Evolutionary conservation across 2,329 filamentous ascomycete genomes (phyloP).

Genomic region (Cyphellophora europaea): DNA sequence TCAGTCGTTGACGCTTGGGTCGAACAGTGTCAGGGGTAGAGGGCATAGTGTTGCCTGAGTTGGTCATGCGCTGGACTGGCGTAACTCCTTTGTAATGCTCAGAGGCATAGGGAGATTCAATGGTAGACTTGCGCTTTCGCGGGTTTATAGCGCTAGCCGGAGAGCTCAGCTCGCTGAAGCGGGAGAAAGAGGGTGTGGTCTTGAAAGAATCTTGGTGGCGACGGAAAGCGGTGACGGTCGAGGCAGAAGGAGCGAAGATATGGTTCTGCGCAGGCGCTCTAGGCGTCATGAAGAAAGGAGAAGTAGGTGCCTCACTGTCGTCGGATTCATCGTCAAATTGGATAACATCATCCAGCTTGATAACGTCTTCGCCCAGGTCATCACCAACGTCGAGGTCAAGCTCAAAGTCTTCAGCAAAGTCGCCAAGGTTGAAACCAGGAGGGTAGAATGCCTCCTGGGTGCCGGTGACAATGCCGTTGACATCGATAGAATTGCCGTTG

Average conservation of each 20-base stretch:
- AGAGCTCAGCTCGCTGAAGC: conserved; percentile 11
- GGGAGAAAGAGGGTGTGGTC: conserved; percentile 35
- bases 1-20: neutral
- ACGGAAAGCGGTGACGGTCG: conserved; percentile 70
- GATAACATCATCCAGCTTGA: conserved; percentile 63
- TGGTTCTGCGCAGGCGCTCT: conserved; percentile 27
- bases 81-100: conserved; percentile 20
- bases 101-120: conserved; percentile 18
- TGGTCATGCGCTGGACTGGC: conserved; percentile 19
- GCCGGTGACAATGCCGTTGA: conserved; percentile 59
- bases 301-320: conserved; percentile 31
- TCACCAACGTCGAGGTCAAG: conserved; percentile 53
- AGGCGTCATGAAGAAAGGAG: conserved; percentile 32
- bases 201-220: conserved; percentile 31
- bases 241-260: conserved; percentile 45
- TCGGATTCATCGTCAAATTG: conserved; percentile 51
- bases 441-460: conserved; percentile 70
- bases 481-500: conserved; percentile 49
- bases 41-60: too few species aligned
- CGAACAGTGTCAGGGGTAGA: too few species aligned
- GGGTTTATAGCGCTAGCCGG: conserved; percentile 13
- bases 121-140: conserved; percentile 11
- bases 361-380: conserved; percentile 53
- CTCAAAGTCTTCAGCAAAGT: too few species aligned
- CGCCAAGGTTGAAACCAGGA: too few species aligned